Percentiles rank a stretch among this genome's conserved stretches.
Conservation (phyloP, 352 stramenopile species). For the Globisporangium polare region DNA sequence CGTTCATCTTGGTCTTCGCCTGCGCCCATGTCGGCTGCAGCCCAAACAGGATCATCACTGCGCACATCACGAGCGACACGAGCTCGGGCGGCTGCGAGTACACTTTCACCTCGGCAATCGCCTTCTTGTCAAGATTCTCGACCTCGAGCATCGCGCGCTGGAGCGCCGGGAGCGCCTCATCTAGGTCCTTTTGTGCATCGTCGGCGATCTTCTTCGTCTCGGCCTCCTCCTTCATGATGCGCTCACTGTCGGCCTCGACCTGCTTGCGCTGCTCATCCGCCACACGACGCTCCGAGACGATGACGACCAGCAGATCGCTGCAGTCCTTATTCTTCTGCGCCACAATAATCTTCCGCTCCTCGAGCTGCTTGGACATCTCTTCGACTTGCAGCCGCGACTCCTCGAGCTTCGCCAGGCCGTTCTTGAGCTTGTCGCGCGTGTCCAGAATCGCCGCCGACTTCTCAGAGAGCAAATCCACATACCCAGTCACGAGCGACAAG, state of each 20-base stretch:
- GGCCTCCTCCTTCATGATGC: conserved; percentile 88
- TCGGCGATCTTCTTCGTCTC: conserved; percentile 94
- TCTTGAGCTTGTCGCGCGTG: conserved; percentile 79
- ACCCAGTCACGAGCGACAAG: conserved; percentile 90
- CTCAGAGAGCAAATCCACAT: conserved; percentile 77
- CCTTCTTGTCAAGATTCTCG: conserved; percentile 94
- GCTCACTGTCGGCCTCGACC: conserved; percentile 91
- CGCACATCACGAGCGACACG: conserved; percentile 92
- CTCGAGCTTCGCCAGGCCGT: conserved; percentile 79
- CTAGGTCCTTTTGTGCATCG: conserved; percentile 93
- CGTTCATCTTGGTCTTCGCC: conserved; percentile 93
- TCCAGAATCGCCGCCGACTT: conserved; percentile 73
- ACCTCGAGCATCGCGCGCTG: conserved; percentile 93
- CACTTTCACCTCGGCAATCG: conserved; percentile 94
- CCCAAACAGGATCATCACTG: conserved; percentile 96
- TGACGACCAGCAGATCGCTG: conserved; percentile 93
- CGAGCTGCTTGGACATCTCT: conserved; percentile 83
- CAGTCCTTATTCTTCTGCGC: conserved; percentile 93
- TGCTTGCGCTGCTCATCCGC: conserved; percentile 93
- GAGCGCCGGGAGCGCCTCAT: conserved; percentile 91
- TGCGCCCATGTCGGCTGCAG: conserved; percentile 90
- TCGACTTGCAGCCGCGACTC: conserved; percentile 80
- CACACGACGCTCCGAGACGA: conserved; percentile 91
- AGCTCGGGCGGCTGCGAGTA: conserved; percentile 91
- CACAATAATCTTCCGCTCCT: conserved; percentile 88